Percentiles rank a stretch among this genome's conserved stretches.
Evolutionary conservation across 1,284 basidiomycete genomes (phyloP).

Genomic region (Kalmanozyma brasiliensis): DNA sequence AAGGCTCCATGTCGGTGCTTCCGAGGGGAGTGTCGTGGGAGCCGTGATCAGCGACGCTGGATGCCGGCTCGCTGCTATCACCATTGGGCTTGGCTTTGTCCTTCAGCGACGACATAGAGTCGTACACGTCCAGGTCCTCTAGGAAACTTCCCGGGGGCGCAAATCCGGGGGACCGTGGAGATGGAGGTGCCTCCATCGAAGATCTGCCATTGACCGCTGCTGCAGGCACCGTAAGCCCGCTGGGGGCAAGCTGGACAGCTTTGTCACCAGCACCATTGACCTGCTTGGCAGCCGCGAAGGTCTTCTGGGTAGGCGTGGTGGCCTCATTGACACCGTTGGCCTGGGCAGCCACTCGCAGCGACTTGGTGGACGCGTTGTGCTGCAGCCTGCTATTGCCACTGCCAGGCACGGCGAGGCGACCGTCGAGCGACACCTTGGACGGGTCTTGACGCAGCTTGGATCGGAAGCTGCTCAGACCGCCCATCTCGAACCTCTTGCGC

Average conservation of each 20-base stretch:
- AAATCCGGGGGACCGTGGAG: not conserved
- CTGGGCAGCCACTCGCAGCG: slow-evolving; percentile 14
- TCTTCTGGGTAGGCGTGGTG: slow-evolving; percentile 10
- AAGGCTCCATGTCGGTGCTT: slow-evolving; percentile 46
- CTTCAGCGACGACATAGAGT: slow-evolving; percentile 43
- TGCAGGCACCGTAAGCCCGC: slow-evolving; percentile 3
- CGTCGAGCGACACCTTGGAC: slow-evolving; percentile 28
- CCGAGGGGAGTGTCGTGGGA: slow-evolving; percentile 36
- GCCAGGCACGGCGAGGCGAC: slow-evolving; percentile 15
- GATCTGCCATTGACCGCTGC: too few species aligned
- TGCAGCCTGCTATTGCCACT: slow-evolving; percentile 5
- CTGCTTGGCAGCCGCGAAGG: not conserved
- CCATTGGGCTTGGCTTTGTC: not conserved
- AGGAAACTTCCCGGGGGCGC: slow-evolving; percentile 43
- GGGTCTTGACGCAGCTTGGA: slow-evolving; percentile 20
- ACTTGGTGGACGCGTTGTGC: slow-evolving; percentile 24
- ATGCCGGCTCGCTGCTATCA: not conserved
- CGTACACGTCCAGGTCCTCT: slow-evolving; percentile 49
- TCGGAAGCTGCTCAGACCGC: slow-evolving; percentile 13
- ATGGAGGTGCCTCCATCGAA: too few species aligned
- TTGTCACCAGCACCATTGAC: not conserved
- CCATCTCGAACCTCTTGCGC: slow-evolving; percentile 29
- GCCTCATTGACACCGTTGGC: slow-evolving; percentile 18
- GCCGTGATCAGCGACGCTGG: slow-evolving; percentile 11
- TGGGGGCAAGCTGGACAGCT: slow-evolving; percentile 8